These are phyloP conservation scores for Barnettozyma vustinii DNA, from an alignment of 805 yeast genomes.

Conservation along the genomic window DNA sequence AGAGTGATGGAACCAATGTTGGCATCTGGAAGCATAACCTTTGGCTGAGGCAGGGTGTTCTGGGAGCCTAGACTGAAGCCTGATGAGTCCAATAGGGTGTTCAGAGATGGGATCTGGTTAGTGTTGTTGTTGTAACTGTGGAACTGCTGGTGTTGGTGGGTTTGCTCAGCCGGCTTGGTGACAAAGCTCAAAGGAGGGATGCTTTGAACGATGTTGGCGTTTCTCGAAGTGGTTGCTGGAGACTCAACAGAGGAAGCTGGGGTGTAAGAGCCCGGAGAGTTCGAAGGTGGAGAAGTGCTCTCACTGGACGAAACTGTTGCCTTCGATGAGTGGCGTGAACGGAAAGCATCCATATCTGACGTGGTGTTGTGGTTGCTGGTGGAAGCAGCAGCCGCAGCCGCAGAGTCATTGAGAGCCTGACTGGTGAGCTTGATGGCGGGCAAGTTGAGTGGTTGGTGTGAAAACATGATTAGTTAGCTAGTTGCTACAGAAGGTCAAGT, in stretches of 20 bases:
- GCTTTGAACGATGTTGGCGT: not conserved
- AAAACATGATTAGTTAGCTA: not conserved
- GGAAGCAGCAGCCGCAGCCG: not conserved
- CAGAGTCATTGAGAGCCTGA: constrained; percentile 3
- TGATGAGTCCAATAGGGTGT: constrained; percentile 20
- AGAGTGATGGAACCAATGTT: constrained; percentile 4
- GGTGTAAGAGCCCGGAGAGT: constrained; percentile 24
- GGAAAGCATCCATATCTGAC: not conserved
- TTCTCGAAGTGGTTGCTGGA: constrained; percentile 13
- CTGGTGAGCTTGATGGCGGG: constrained; percentile 9
- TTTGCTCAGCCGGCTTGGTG: constrained; percentile 1
- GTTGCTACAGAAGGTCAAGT: not conserved
- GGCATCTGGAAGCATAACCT: constrained; percentile 11
- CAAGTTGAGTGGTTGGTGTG: constrained; percentile 5
- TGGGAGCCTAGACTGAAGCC: constrained; percentile 5
- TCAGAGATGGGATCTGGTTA: constrained; percentile 21
- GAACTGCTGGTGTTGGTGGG: constrained; percentile 1
- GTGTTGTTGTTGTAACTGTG: not conserved
- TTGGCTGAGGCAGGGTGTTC: constrained; percentile 12
- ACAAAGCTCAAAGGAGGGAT: constrained; percentile 3
- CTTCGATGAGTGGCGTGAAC: constrained; percentile 17
- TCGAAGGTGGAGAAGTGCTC: constrained; percentile 25
- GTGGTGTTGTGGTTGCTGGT: not conserved
- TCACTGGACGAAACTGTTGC: constrained; percentile 21
- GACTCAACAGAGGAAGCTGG: constrained; percentile 24